Base-by-base conservation (phyloP, 2,329 filamentous ascomycete genomes). In the Venturia nashicola region DNA sequence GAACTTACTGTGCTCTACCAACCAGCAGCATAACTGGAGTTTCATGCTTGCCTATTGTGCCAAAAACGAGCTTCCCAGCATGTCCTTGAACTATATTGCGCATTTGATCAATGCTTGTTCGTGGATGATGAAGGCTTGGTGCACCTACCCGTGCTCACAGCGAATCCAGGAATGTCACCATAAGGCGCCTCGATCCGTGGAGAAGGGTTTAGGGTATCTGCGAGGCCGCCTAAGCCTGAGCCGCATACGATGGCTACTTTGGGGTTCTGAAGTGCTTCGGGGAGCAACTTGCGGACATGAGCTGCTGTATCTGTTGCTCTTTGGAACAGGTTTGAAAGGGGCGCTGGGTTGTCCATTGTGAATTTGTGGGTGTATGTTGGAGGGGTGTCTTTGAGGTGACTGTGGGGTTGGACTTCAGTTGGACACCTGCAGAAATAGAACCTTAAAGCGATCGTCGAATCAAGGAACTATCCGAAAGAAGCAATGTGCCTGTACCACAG, bases 21-120 rank as follows among this genome's bases (percentile, higher is more conserved):
- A 86, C 83, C 73, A 88, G 81, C 68, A 87, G 76, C 36, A 86
- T 82, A 7, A 83, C 82, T 1, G 84, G 82, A 6, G 79, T 79
- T 67, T 80, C 76, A 55, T 76, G 73, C 20, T 75, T 71, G 2
- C 82, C 82, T 65, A 87, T 77, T 36, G 81, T 77, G 18, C 84
- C 84, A 72, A 87, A 87, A 9, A 87, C 81, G 65, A 88, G 77
- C 71, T 85, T 86, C 59, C 85, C 84, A 65, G 81, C 83, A 79
- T 88, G 85, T 40, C 85, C 85, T 59, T 77, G 73, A 18, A 86
- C 78, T 79, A 65, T 54, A 44, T 34, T 14, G 40, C 20, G n/a
- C 39, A 64, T 42, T 46, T 11, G 32, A 32, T 46, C 23, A 51
- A 40, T 34, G 32, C 46, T 51, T 51, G 34, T 43, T 32, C 62